phyloP scores from a whole-genome alignment of 164 flowering plant genomes.

The Berberis thunbergii region DNA sequence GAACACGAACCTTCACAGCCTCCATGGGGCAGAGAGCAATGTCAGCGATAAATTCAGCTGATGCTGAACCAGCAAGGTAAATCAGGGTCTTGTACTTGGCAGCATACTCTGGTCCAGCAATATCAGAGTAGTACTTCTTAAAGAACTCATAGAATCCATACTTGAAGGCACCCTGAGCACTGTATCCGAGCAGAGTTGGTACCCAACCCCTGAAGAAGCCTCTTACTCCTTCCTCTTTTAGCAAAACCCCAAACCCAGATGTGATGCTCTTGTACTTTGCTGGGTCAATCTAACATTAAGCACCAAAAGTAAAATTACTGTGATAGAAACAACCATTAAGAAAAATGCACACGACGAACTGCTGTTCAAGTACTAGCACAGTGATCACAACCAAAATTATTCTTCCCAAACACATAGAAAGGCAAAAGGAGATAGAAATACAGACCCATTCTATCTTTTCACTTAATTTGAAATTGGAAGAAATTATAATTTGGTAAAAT shows the following conservation, averaged over 20 bases:
- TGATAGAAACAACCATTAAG: no score
- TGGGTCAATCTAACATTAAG: constrained; percentile 53
- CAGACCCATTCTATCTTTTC: not conserved
- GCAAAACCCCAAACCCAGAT: constrained; percentile 65
- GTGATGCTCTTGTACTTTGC: constrained; percentile 67
- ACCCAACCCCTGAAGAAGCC: constrained; percentile 88
- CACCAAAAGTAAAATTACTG: not conserved
- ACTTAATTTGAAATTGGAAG: not conserved
- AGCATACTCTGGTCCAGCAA: constrained; percentile 71
- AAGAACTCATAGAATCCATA: constrained; percentile 78
- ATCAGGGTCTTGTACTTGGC: constrained; percentile 77
- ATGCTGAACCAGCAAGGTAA: constrained; percentile 81
- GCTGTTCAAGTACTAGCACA: no score
- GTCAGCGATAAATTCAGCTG: constrained; percentile 83
- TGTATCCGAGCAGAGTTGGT: constrained; percentile 68
- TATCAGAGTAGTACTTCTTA: constrained; percentile 71
- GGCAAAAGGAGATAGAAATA: not conserved
- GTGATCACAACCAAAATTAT: not conserved
- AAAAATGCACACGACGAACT: not conserved
- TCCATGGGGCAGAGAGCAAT: constrained; percentile 74
- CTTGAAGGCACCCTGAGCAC: constrained; percentile 90
- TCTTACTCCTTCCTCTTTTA: constrained; percentile 63
- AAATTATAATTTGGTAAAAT: no score
- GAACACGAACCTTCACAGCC: constrained; percentile 81
- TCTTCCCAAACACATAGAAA: not conserved